Percentiles rank a stretch among this genome's conserved stretches.
phyloP scores from a whole-genome alignment of 768 basidiomycete species.

The Austroboletus eburneus region DNA sequence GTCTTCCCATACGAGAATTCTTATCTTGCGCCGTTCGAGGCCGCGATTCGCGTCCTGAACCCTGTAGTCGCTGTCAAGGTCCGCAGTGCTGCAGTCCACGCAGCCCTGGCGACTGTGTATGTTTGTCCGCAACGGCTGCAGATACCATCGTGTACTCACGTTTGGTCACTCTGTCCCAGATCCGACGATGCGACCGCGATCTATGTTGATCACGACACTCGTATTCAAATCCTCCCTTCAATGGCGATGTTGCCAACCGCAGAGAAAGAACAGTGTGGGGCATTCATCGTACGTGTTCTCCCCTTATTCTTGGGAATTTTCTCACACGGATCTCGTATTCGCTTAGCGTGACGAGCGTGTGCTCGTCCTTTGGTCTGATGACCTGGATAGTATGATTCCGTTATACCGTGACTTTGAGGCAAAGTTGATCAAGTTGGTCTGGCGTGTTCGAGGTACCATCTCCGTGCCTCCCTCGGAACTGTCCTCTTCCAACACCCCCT shows the following conservation, averaged over 20 bases:
- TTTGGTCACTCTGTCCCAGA: constrained; percentile 30
- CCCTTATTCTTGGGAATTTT: constrained; percentile 10
- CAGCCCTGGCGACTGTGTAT: constrained; percentile 67
- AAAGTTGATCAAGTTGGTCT: constrained; percentile 78
- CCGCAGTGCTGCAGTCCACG: constrained; percentile 75
- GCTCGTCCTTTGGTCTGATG: constrained; percentile 81
- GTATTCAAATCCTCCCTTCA: constrained; percentile 80
- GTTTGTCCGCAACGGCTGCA: constrained; percentile 27
- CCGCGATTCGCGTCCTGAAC: constrained; percentile 68
- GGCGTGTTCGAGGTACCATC: constrained; percentile 46
- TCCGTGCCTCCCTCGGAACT: constrained; percentile 34
- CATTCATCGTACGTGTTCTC: constrained; percentile 58
- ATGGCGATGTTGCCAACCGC: constrained; percentile 65
- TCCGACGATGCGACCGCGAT: constrained; percentile 56
- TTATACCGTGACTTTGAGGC: constrained; percentile 69
- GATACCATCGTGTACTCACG: not conserved
- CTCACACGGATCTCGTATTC: constrained; percentile 1
- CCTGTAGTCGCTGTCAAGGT: constrained; percentile 84
- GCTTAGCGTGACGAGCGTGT: constrained; percentile 76
- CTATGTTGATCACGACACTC: constrained; percentile 73
- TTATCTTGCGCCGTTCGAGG: constrained; percentile 79
- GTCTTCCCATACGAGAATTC: constrained; percentile 84
- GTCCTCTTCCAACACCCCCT: constrained; percentile 45
- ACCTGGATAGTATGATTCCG: constrained; percentile 74
- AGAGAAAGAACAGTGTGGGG: constrained; percentile 89